Evolutionary conservation across 31 red algal genomes (phyloP).

Genomic region (Asparagopsis taxiformis): DNA sequence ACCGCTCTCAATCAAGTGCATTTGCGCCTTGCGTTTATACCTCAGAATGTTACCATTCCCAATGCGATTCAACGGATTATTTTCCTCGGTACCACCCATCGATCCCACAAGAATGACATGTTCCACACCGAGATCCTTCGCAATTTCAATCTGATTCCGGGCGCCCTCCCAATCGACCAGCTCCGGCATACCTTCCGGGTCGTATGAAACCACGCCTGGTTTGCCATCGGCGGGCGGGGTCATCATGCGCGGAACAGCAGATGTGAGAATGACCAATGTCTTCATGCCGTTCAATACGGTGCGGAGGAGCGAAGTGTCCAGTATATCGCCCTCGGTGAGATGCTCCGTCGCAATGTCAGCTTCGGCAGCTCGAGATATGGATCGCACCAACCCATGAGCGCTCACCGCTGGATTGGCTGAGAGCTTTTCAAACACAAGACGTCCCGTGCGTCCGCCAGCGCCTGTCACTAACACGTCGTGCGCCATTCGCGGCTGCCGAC

Average conservation of each 20-base stretch:
- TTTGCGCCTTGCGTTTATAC: conserved; percentile 72
- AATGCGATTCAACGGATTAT: conserved; percentile 68
- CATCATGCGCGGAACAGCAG: conserved; percentile 45
- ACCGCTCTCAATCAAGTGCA: conserved; percentile 70
- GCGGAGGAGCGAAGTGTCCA: conserved; percentile 19
- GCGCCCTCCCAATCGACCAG: conserved; percentile 60
- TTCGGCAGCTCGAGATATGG: conserved; percentile 6
- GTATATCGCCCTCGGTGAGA: conserved; percentile 46
- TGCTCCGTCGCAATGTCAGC: not conserved
- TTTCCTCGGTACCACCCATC: conserved; percentile 62
- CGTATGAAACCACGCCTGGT: conserved; percentile 44
- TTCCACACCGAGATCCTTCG: conserved; percentile 56
- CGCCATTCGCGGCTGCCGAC: too few relatives aligned
- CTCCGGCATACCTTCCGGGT: conserved; percentile 49
- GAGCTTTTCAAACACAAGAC: conserved; percentile 41
- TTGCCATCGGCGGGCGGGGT: conserved; percentile 8
- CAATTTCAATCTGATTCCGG: conserved; percentile 62
- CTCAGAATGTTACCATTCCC: conserved; percentile 88
- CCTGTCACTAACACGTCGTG: conserved; percentile 52
- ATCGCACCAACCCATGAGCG: conserved; percentile 38
- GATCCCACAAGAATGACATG: conserved; percentile 72
- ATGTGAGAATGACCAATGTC: conserved; percentile 53
- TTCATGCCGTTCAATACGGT: conserved; percentile 28
- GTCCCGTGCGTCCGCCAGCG: conserved; percentile 52
- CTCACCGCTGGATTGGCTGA: conserved; percentile 7